These are phyloP conservation scores for Fusarium pseudograminearum DNA, from an alignment of 2,329 filamentous ascomycete species.

Conservation along the genomic window DNA sequence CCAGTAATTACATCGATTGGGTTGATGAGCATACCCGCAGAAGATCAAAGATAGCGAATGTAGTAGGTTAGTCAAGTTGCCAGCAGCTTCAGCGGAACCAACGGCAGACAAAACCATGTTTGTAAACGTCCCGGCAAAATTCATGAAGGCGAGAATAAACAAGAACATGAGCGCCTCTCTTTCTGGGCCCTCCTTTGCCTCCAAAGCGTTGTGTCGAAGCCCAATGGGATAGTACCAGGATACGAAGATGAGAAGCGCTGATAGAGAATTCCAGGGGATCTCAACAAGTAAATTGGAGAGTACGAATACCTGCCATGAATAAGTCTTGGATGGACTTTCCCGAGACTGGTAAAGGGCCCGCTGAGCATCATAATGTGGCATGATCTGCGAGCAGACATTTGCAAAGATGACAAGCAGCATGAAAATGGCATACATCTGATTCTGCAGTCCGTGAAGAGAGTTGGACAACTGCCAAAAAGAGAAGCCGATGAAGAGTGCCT, in stretches of 20 bases:
- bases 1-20: rapidly evolving
- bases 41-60: slow-evolving; percentile 70
- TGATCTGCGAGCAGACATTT: slow-evolving; percentile 46
- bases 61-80: slow-evolving; percentile 73
- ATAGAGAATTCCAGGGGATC: slow-evolving; percentile 75
- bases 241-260: slow-evolving; percentile 73
- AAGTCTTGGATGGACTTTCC: slow-evolving; percentile 75
- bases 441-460: slow-evolving; percentile 75
- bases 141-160: slow-evolving; percentile 71
- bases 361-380: slow-evolving; percentile 78
- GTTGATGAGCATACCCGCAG: slow-evolving; percentile 24
- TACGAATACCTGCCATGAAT: slow-evolving; percentile 75
- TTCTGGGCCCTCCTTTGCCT: slow-evolving; percentile 61
- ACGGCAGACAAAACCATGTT: slow-evolving; percentile 73
- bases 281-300: slow-evolving; percentile 76
- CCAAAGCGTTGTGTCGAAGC: slow-evolving; percentile 69
- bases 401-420: slow-evolving; percentile 60
- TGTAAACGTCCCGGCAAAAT: slow-evolving; percentile 76
- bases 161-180: slow-evolving; percentile 74
- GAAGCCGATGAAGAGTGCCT: slow-evolving; percentile 64
- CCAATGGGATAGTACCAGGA: slow-evolving; percentile 79
- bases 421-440: slow-evolving; percentile 76
- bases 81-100: slow-evolving; percentile 73
- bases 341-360: slow-evolving; percentile 76
- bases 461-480: slow-evolving; percentile 70